Percentiles rank a stretch among this genome's conserved stretches.
Conservation (phyloP, 306 rosid species). For the Hippophae tibetana region DNA sequence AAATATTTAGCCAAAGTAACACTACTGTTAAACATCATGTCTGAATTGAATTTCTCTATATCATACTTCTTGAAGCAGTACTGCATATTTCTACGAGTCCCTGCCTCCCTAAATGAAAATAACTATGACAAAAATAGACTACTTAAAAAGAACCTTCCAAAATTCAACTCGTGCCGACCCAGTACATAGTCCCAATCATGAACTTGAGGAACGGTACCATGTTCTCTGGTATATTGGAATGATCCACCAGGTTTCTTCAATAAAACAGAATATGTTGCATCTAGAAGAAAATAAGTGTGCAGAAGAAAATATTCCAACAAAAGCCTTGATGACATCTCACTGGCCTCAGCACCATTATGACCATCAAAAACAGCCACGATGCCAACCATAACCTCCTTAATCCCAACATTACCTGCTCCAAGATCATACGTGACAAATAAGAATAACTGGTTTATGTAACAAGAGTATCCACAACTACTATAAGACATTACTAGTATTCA, state of each 20-base stretch:
- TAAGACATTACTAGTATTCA: too few species aligned
- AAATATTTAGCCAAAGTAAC: too few species aligned
- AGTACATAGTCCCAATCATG: constrained; percentile 48
- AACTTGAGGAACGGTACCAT: constrained; percentile 21
- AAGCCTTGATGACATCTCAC: constrained; percentile 86
- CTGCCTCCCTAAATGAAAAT: not conserved
- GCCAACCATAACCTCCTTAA: constrained; percentile 74
- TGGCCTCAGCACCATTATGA: constrained; percentile 90
- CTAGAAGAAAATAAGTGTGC: constrained; percentile 90
- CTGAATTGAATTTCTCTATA: too few species aligned
- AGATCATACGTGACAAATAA: constrained; percentile 8
- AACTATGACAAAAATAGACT: not conserved
- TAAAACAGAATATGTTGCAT: constrained; percentile 57
- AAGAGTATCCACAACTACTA: not conserved
- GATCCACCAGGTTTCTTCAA: constrained; percentile 36
- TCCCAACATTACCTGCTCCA: constrained; percentile 50
- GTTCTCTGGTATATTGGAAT: constrained; percentile 31
- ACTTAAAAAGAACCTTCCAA: constrained; percentile 41
- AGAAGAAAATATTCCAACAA: constrained; percentile 77
- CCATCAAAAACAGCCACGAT: constrained; percentile 91
- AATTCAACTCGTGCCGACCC: constrained; percentile 37
- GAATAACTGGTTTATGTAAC: not conserved
- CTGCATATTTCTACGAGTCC: not conserved
- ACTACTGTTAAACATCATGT: too few species aligned
- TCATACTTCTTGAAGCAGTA: too few species aligned